Base-by-base conservation (phyloP, 345 rosid genomes). In the Gossypium turneri region DNA sequence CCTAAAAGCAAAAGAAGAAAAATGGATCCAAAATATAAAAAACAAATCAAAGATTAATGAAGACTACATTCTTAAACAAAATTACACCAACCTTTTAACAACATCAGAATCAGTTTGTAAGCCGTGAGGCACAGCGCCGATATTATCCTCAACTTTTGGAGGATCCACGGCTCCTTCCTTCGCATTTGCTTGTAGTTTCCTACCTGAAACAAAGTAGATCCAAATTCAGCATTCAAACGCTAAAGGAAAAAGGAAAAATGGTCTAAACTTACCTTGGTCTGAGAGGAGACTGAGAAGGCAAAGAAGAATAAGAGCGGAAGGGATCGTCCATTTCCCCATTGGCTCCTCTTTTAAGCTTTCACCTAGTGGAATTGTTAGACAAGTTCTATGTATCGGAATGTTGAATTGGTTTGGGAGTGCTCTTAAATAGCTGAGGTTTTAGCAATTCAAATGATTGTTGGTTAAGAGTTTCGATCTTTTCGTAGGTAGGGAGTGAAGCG, bases 21-120 rank as follows among this genome's bases (percentile, higher is more conserved):
- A 25, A 59, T 17, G 52, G 48, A 64, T 41, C 17, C 73, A 53
- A 60, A 45, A 24, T 27, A 11, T 16, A 20, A 16, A 12, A 51
- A 50, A 43, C 70, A 70, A 8, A 29, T 44, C 13, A 56, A 70
- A 48, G 51, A 7, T 11, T n/a, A 29, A 9, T 9, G 2, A 47
- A 11, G 15, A 27, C 16, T 9, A 19, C 2, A 15, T 22, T 55
- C 45, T 10, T 25, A 2, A 19, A 58, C 47, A 64, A 20, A 66
- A 38, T 3, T 3, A 41, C 9, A 61, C 79, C 34, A 16, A 94
- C 99, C 99, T 91, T 77, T 87, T 94, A 47, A 72, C 98, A 11
- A 93, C 96, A 77, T 95, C 97, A 60, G 99, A 95, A 87, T 95
- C 99, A n/a, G 99, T 95, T 17, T 97, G 85, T 50, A 84, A 79